phyloP scores from a whole-genome alignment of 1,284 basidiomycete species.

The Cutaneotrichosporon sp. region DNA sequence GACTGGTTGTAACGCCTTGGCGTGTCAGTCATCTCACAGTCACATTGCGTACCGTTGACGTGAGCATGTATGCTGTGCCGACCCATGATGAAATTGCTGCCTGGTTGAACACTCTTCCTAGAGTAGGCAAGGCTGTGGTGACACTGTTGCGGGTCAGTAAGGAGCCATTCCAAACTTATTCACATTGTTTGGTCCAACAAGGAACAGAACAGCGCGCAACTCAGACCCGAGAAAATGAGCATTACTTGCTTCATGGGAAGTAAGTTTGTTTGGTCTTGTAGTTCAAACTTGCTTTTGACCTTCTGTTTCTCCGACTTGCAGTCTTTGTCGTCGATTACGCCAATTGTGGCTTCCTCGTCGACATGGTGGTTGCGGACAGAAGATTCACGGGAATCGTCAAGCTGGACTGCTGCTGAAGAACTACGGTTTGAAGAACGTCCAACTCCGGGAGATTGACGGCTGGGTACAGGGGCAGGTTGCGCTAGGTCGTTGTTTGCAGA shows the following conservation, averaged over 20 bases:
- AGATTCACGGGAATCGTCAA: neutral
- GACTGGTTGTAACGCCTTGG: slow-evolving; percentile 52
- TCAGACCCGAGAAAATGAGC: slow-evolving; percentile 57
- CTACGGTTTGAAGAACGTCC: neutral
- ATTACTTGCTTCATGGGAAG: slow-evolving; percentile 62
- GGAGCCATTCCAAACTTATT: slow-evolving; percentile 43
- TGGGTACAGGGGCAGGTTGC: too few species aligned
- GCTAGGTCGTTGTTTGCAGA: too few species aligned
- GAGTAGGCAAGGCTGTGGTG: slow-evolving; percentile 62
- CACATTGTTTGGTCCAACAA: slow-evolving; percentile 48
- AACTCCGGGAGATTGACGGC: too few species aligned
- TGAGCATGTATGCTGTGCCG: slow-evolving; percentile 31
- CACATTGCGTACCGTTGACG: slow-evolving; percentile 8
- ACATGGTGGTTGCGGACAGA: neutral
- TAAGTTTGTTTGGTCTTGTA: slow-evolving; percentile 69
- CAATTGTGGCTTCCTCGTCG: slow-evolving; percentile 7
- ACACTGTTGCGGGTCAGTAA: slow-evolving; percentile 52
- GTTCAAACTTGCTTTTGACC: slow-evolving; percentile 25
- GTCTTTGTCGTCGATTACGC: neutral
- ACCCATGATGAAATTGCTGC: slow-evolving; percentile 64
- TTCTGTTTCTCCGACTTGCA: neutral
- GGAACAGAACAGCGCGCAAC: slow-evolving; percentile 52
- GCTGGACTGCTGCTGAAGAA: too few species aligned
- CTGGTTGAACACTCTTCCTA: slow-evolving; percentile 60
- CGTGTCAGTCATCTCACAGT: neutral